phyloP scores from a whole-genome alignment of 495 filamentous ascomycete genomes.

The Opeltia flavorubescens region DNA sequence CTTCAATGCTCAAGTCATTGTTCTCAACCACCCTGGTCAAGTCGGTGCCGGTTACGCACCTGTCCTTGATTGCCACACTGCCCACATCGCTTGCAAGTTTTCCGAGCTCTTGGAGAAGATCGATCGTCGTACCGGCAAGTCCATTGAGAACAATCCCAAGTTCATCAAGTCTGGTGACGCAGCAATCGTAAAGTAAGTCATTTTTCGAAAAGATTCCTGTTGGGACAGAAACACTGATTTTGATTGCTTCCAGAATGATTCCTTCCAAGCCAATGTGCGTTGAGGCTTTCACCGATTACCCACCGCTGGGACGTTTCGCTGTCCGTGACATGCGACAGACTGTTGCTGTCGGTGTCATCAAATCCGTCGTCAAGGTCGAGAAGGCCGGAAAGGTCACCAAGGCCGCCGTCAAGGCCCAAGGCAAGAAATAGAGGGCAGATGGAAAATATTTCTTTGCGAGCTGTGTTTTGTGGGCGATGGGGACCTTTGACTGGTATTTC shows the following conservation, averaged over 20 bases:
- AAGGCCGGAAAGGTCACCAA: constrained; percentile 62
- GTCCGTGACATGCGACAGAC: constrained; percentile 76
- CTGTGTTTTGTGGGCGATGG: constrained; percentile 19
- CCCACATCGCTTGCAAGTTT: constrained; percentile 99
- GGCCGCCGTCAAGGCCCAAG: constrained; percentile 46
- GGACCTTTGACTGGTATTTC: constrained; percentile 8
- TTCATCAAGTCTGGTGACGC: constrained; percentile 99
- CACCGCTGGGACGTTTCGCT: constrained; percentile 96
- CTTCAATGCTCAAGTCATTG: constrained; percentile 99
- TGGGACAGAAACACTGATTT: background rate
- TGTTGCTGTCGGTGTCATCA: constrained; percentile 86
- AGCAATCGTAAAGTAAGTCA: no score
- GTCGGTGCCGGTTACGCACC: constrained; percentile 97
- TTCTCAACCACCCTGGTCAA: constrained; percentile 99
- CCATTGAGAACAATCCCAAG: constrained; percentile 79
- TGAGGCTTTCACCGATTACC: constrained; percentile 99
- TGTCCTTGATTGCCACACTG: constrained; percentile 98
- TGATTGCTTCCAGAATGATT: constrained; percentile 61
- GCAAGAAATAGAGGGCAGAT: constrained; percentile 43
- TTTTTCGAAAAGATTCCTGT: no score
- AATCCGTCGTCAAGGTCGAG: constrained; percentile 65
- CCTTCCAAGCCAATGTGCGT: constrained; percentile 99
- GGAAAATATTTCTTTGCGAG: constrained; percentile 9
- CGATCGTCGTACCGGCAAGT: constrained; percentile 99
- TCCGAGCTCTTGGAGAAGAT: constrained; percentile 98